Evolutionary conservation across 1,284 basidiomycete genomes (phyloP), one percentile per base, ranked within the genome.

Genomic region (Ceratobasidium sp.): DNA sequence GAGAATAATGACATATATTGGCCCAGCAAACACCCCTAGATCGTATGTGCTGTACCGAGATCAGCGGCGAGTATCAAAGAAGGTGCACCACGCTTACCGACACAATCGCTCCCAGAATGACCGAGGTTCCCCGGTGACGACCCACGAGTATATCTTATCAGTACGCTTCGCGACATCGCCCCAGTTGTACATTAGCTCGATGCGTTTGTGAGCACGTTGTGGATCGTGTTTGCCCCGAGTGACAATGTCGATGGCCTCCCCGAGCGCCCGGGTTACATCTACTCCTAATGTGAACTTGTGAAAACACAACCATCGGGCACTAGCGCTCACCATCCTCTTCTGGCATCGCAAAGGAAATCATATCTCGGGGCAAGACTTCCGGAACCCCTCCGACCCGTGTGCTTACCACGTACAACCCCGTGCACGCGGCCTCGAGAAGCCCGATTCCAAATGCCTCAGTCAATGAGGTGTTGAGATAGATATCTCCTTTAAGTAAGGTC

Each of bases 391-490:
- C 97, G 0, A 99, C 97, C 41, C 90, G 88, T 0, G 97, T 99
- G 19, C 92, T 92, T 43, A 99, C 98, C 48, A 98, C 93, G 79
- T 98, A 97, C 9, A 99, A 85, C 0, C 98, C 98, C 0, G 94
- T 89, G 78, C 93, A 96, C 0, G 98, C 98, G 0, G 98, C 98
- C 84, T 99, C 98, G 62, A 99, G 87, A 77, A 98, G 95, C 8
- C 93, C 92, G 77, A 97, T 99, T 0, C 98, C 97, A 79, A 99
- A 99, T 0, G 98, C 89, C 81, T 99, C 97, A 0, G 97, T 99
- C 24, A 99, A 86, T 0, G 94, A 96, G 0, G 97, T 97, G 81
- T 97, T 98, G 83, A 99, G 87, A 83, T 94, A 98, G 77, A 99
- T 96, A 9, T 94, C 87, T 0, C 96, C 96, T 62, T 90, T 88